Evolutionary conservation across 1,284 basidiomycete species (phyloP).

Genomic region (Trichosporon asahii): DNA sequence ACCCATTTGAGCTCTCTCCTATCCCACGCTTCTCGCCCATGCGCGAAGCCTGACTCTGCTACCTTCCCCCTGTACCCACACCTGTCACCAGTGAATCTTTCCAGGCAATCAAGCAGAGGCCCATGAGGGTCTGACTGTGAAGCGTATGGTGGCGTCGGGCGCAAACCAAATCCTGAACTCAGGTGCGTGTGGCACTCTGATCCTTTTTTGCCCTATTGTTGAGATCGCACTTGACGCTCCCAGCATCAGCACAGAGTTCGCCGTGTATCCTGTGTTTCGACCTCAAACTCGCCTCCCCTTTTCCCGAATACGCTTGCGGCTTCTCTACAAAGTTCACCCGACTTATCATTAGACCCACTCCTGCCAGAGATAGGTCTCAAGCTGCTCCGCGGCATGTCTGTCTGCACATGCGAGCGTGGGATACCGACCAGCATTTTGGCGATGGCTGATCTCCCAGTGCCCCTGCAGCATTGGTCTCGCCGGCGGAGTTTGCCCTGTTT

Average conservation of each 20-base stretch:
- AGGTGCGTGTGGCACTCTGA: neutral
- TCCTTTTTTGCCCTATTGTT: neutral
- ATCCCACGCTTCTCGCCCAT: neutral
- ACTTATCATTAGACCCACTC: neutral
- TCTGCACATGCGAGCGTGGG: neutral
- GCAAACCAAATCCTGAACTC: neutral
- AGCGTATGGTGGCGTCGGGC: neutral
- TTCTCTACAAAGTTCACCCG: too few relatives aligned
- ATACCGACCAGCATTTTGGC: neutral
- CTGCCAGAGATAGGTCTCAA: neutral
- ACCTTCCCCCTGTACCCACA: neutral
- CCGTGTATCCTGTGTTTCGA: neutral
- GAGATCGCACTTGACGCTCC: neutral
- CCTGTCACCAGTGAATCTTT: neutral
- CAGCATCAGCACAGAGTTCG: neutral
- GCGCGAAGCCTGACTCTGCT: neutral
- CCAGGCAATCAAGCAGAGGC: neutral
- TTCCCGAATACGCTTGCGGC: too few relatives aligned
- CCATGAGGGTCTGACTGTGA: neutral
- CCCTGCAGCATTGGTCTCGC: too few relatives aligned
- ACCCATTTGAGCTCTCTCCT: neutral
- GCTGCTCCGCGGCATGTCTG: neutral
- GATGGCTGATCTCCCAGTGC: neutral
- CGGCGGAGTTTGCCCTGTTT: too few relatives aligned
- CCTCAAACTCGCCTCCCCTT: neutral